A percentile compares a stretch with the other conserved stretches of the same genome.
phyloP scores from a whole-genome alignment of 192 early-diverging fungal species.

The Radiomyces spectabilis region DNA sequence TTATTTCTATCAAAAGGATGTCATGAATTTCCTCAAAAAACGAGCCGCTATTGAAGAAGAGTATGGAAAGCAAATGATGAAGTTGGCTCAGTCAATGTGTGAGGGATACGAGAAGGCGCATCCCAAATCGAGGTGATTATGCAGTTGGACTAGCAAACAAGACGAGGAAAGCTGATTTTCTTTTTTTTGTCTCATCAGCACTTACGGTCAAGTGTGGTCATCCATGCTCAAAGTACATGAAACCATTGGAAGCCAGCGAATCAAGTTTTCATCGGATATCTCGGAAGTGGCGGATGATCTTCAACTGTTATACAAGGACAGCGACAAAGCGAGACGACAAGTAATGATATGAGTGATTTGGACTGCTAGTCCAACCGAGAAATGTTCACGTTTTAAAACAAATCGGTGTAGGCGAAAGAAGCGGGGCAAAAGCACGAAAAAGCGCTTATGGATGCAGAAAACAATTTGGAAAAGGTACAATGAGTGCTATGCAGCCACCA shows the following conservation, averaged over 20 bases:
- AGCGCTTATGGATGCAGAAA: conserved; percentile 69
- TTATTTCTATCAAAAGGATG: conserved; percentile 41
- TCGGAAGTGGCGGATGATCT: conserved; percentile 78
- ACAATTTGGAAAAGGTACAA: conserved; percentile 68
- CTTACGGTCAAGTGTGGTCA: conserved; percentile 73
- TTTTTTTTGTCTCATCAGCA: background rate
- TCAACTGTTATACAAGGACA: conserved; percentile 62
- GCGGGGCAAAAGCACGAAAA: conserved; percentile 70
- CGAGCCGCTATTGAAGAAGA: conserved; percentile 90
- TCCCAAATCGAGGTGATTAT: conserved; percentile 44
- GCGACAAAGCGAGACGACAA: conserved; percentile 72
- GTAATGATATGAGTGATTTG: conserved; percentile 36
- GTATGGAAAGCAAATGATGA: conserved; percentile 76
- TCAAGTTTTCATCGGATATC: conserved; percentile 67
- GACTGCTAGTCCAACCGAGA: background rate
- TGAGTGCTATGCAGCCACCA: too few relatives aligned
- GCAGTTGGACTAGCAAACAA: background rate
- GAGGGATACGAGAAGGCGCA: conserved; percentile 53
- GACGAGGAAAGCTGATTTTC: background rate
- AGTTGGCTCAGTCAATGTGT: conserved; percentile 60
- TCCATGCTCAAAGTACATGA: conserved; percentile 79
- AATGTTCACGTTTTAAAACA: background rate
- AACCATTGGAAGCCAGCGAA: conserved; percentile 67
- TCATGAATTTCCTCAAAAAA: conserved; percentile 76
- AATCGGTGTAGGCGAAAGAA: conserved; percentile 47